phyloP scores from a whole-genome alignment of 345 rosid species.

The Anacardium occidentale region DNA sequence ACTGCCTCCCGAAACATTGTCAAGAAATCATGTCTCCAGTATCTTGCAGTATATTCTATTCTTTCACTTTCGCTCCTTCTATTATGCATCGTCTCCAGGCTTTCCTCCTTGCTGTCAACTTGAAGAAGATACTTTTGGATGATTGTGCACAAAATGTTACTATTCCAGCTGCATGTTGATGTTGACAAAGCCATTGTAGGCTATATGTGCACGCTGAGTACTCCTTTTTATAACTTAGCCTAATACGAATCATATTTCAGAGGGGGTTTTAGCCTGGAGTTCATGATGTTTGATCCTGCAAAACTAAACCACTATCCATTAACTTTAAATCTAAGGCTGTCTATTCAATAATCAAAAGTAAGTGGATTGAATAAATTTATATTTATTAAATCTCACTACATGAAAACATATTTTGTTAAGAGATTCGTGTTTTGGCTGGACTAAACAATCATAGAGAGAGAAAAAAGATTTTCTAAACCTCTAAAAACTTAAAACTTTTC shows the following conservation, averaged over 20 bases:
- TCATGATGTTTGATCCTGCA: no score
- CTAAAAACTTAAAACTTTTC: no score
- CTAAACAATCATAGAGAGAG: no score
- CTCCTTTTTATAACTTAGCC: no score
- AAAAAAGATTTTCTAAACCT: no score
- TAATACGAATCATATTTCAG: no score
- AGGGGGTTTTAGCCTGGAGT: no score
- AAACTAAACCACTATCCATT: no score
- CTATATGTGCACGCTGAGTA: no score
- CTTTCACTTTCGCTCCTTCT: conserved; percentile 72
- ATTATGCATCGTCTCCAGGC: conserved; percentile 75
- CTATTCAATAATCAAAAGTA: not conserved
- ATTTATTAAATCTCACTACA: not conserved
- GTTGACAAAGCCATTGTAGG: no score
- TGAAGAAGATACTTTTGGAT: conserved; percentile 49
- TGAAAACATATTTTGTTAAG: not conserved
- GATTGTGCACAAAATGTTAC: conserved; percentile 33
- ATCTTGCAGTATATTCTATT: conserved; percentile 61
- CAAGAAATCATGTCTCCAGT: conserved; percentile 54
- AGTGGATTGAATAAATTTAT: not conserved
- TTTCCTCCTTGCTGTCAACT: no score
- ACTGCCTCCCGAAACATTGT: conserved; percentile 93
- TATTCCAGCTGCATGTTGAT: conserved; percentile 72
- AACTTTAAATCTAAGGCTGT: not conserved
- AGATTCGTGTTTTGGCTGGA: not conserved